Evolutionary conservation across 208 protist genomes (phyloP).

Genomic region (Porcisia hertigi): DNA sequence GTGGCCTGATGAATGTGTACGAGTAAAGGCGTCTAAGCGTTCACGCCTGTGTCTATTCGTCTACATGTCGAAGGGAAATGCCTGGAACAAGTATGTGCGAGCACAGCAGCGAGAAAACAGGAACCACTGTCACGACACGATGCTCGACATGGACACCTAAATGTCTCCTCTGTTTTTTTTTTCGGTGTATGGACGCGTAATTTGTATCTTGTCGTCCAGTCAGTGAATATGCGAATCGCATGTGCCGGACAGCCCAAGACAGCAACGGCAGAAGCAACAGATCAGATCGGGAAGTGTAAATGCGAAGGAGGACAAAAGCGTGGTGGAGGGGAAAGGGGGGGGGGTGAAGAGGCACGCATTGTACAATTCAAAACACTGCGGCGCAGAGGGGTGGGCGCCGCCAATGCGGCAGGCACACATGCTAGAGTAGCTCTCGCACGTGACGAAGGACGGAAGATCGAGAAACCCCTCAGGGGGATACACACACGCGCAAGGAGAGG

Average conservation of each 20-base stretch:
- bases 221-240: background rate
- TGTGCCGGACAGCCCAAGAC: background rate
- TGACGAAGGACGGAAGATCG: too few species aligned
- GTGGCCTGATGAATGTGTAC: background rate
- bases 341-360: too few species aligned
- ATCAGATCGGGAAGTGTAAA: background rate
- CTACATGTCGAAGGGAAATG: background rate
- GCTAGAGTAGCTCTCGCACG: too few species aligned
- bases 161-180: background rate
- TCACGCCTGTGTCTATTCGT: background rate
- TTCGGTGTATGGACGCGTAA: background rate
- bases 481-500: too few species aligned
- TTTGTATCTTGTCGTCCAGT: background rate
- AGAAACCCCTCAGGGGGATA: too few species aligned
- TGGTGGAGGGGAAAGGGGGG: background rate
- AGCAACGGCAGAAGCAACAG: background rate
- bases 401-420: too few species aligned
- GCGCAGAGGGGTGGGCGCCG: too few species aligned
- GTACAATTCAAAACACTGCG: too few species aligned
- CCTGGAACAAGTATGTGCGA: background rate
- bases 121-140: background rate
- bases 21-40: background rate
- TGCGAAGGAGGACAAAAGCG: background rate
- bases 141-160: background rate
- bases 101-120: background rate